These are phyloP conservation scores for Colletotrichum tanaceti DNA, from an alignment of 2,329 filamentous ascomycete species.

Conservation along the genomic window DNA sequence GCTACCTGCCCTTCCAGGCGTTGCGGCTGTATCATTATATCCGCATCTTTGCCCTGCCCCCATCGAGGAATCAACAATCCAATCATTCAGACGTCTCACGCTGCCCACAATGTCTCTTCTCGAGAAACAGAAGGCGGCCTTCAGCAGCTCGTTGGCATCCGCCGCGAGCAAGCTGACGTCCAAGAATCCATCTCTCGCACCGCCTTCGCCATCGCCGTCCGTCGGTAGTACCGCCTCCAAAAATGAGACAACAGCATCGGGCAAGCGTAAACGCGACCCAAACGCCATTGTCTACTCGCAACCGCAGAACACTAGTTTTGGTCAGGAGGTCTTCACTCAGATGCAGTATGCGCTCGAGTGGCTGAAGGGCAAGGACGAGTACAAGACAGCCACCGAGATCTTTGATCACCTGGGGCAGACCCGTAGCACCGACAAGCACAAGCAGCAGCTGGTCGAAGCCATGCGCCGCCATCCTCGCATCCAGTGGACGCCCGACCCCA, in stretches of 20 bases:
- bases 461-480: constrained; percentile 74
- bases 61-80: no score
- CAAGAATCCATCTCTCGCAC: constrained; percentile 62
- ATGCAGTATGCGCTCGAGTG: constrained; percentile 88
- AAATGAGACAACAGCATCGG: constrained; percentile 71
- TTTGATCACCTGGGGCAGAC: constrained; percentile 83
- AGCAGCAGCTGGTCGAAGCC: constrained; percentile 74
- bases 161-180: constrained; percentile 72
- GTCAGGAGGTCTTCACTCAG: constrained; percentile 85
- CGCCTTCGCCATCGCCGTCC: constrained; percentile 72
- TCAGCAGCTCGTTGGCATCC: constrained; percentile 70
- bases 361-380: constrained; percentile 75
- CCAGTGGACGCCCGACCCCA: constrained; percentile 65
- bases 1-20: not conserved
- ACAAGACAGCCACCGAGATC: constrained; percentile 80
- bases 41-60: not conserved
- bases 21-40: not conserved
- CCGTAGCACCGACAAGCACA: constrained; percentile 68
- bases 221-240: constrained; percentile 61
- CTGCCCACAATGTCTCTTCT: constrained; percentile 66
- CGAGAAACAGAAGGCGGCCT: constrained; percentile 72
- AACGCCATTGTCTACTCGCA: constrained; percentile 76
- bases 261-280: constrained; percentile 70
- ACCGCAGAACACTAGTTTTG: constrained; percentile 79
- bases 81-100: not conserved